phyloP scores from a whole-genome alignment of 257 asterid genomes.

The Plantago major region DNA sequence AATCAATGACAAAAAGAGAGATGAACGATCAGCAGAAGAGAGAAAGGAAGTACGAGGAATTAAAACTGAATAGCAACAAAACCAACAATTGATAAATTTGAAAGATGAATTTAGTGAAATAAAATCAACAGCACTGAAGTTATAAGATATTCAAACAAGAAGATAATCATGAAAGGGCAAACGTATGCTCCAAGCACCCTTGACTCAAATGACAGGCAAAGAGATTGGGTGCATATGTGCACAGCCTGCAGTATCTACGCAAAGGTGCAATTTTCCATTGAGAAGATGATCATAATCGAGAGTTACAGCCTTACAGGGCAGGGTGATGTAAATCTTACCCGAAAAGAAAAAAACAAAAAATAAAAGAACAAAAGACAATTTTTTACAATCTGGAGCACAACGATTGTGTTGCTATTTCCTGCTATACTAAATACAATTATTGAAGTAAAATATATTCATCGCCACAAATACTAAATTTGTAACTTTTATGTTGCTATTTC shows the following conservation, averaged over 20 bases:
- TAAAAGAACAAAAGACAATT: neutral
- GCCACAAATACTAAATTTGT: neutral
- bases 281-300: too few species aligned
- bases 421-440: too few species aligned
- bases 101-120: slow-evolving; percentile 3
- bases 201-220: too few species aligned
- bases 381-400: neutral
- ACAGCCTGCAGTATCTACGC: too few species aligned
- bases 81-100: neutral
- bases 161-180: neutral
- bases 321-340: too few species aligned
- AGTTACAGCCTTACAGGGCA: too few species aligned
- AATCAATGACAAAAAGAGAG: slow-evolving; percentile 15
- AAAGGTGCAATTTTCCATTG: too few species aligned
- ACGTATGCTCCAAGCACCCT: too few species aligned
- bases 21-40: neutral
- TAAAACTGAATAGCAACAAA: slow-evolving; percentile 1
- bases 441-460: neutral
- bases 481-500: slow-evolving; percentile 1
- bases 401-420: too few species aligned
- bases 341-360: neutral
- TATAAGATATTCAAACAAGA: slow-evolving; percentile 6
- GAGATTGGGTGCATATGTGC: too few species aligned
- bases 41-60: neutral
- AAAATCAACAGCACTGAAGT: slow-evolving; percentile 11